Conservation (phyloP, 2,329 filamentous ascomycete genomes). For the Zelopaecilomyces penicillatus region DNA sequence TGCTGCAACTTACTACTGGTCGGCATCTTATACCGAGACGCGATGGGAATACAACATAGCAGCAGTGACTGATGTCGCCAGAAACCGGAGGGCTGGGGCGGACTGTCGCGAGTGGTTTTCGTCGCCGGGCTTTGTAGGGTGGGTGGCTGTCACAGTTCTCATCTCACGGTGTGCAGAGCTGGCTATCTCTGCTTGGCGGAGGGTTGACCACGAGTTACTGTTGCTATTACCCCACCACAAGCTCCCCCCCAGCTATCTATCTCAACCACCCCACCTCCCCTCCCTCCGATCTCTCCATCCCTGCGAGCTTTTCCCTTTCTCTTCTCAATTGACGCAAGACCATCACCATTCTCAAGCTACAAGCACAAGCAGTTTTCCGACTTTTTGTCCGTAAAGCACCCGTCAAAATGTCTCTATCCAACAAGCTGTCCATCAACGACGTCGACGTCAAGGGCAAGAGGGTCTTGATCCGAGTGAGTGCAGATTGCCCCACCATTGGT, state of each 20-base stretch:
- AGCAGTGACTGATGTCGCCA: too few species aligned
- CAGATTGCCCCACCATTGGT: conserved; percentile 22
- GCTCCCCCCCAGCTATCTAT: conserved; percentile 1
- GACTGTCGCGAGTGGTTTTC: too few species aligned
- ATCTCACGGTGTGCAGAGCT: too few species aligned
- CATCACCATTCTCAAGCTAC: conserved; percentile 5
- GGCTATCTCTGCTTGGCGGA: too few species aligned
- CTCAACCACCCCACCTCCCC: conserved; percentile 11
- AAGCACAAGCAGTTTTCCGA: conserved; percentile 4
- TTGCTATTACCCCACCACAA: conserved; percentile 2
- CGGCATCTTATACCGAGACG: too few species aligned
- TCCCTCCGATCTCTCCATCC: conserved; percentile 14
- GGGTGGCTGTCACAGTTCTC: too few species aligned
- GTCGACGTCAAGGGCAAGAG: conserved; percentile 97
- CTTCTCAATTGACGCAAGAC: neutral
- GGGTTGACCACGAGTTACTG: too few species aligned
- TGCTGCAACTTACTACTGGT: too few species aligned
- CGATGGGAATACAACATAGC: too few species aligned
- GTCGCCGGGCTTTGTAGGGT: too few species aligned
- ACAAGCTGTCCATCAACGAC: conserved; percentile 94
- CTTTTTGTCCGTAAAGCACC: conserved; percentile 1
- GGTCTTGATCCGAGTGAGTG: conserved; percentile 86
- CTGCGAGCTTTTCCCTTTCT: conserved; percentile 11
- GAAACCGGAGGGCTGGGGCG: too few species aligned
- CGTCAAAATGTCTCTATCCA: conserved; percentile 85